Base-by-base conservation (phyloP, 768 basidiomycete genomes). In the Lentinula edodes region DNA sequence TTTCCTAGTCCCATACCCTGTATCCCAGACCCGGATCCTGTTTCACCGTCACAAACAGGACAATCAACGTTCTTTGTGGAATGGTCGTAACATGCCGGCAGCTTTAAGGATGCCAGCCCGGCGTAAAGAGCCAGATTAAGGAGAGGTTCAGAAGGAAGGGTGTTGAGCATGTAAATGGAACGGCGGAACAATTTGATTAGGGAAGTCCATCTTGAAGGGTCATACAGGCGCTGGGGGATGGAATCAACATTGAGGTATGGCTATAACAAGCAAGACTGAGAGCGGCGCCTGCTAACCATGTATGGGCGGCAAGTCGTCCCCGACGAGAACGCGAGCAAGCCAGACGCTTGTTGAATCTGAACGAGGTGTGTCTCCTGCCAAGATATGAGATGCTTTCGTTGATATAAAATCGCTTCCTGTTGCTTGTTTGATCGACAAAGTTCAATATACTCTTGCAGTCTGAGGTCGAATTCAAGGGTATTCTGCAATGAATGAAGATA, bases 391-490 rank as follows among this genome's bases (percentile, higher is more conserved):
- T 97, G 79, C 72, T 91, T 96, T 72, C 83, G 82, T 16, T 83
- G 81, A 74, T 98, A 97, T 0, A 83, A 78, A 64, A 98, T 93
- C 8, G 97, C 97, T 58, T 91, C 90, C 50, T 77, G 68, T 9
- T 76, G 78, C 70, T 87, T 86, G 39, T 85, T 72, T 3, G 79
- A 75, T 39, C 97, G 80, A 38, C 88, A 85, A 5, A 99, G 81
- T 74, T 99, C 97, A 69, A 98, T 95, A 72, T 90, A 98, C 74
- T 98, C 94, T 74, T 99, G 97, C 45, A 97, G 81, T 50, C 97
- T 87, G 52, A 99, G 85, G 66, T 95, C 91, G 73, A 98, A 98
- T 77, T 99, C 97, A 48, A 99, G 85, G 8, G 93, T 89, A 75
- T 90, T 94, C 95, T 98, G 73, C 51, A 60, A 55, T 54, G 52